Base-by-base conservation (phyloP, 805 yeast species). In the Candida krabiensis region DNA sequence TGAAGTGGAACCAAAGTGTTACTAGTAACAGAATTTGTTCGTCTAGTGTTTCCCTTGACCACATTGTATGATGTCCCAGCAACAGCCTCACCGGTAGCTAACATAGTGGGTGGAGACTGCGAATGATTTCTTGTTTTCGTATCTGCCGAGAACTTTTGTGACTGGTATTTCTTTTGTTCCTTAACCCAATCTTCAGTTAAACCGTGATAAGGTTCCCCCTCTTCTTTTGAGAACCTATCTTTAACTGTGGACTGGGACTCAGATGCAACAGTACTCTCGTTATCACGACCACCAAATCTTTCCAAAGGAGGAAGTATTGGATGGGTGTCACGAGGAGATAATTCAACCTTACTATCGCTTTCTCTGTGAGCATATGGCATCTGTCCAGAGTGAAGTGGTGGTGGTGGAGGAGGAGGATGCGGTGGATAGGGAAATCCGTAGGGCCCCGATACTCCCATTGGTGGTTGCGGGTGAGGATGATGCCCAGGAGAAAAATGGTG, bases 141-240 rank as follows among this genome's bases (percentile, higher is more conserved):
- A 21, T 11, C 28, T 11, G 36, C n/a, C 5, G 16, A 24, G 11
- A 28, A 9, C 9, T 28, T 19, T 9, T 35, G 34, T 7, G 19
- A 19, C 27, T 43, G 53, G 14, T 29, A 33, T 25, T 39, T 42
- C 5, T 38, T 42, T 38, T 56, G 61, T 18, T 34, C 36, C 26
- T 47, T 47, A 21, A 56, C 46, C 61, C 61, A 56, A 22, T 44
- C 45, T 31, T 49, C 58, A 3, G 59, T 54, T n/a, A 41, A 35
- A 15, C 38, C 35, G 19, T 41, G 35, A 22, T 30, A 38, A 8
- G 14, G 12, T 5, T 35, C 15, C 15, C 19, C 28, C 3, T 22
- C 30, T 6, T 35, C 40, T 39, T 11, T 7, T 21, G 24, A 21
- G 7, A 21, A 21, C 9, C 24, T n/a, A n/a, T n/a, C n/a, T n/a